A percentile compares a stretch with the other conserved stretches of the same genome.
phyloP scores from a whole-genome alignment of 257 asterid genomes.

The Przewalskia tangutica region DNA sequence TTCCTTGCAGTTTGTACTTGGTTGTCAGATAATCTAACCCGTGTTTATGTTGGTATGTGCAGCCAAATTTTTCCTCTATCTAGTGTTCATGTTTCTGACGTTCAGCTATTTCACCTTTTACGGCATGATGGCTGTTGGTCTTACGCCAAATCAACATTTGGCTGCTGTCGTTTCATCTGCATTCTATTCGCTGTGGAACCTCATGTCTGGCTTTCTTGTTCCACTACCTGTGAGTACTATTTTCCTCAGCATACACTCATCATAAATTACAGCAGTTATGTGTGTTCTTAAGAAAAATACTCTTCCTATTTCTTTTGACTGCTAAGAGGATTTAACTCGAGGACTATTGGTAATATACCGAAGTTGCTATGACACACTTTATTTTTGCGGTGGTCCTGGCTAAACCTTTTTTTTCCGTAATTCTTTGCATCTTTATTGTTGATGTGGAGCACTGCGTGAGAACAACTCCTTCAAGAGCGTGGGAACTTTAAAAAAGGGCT shows the following conservation, averaged over 20 bases:
- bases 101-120: slow-evolving; percentile 51
- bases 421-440: too few species aligned
- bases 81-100: slow-evolving; percentile 43
- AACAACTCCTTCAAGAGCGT: too few species aligned
- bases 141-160: slow-evolving; percentile 47
- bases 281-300: not conserved
- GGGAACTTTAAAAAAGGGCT: too few species aligned
- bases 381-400: too few species aligned
- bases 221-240: slow-evolving; percentile 49
- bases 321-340: not conserved
- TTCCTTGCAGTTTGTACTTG: not conserved
- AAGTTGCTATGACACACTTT: too few species aligned
- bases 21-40: not conserved
- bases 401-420: too few species aligned
- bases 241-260: not conserved
- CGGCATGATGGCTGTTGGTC: slow-evolving; percentile 72
- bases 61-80: slow-evolving; percentile 41
- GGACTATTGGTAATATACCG: not conserved
- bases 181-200: slow-evolving; percentile 54
- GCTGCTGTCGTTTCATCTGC: slow-evolving; percentile 51
- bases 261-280: not conserved
- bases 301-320: not conserved
- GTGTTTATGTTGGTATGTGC: slow-evolving; percentile 6
- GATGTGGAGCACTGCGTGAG: too few species aligned
- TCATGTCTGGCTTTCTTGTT: slow-evolving; percentile 52